Evolutionary conservation across 345 rosid genomes (phyloP), one percentile per base, ranked within the genome.

Genomic region (Durio zibethinus): DNA sequence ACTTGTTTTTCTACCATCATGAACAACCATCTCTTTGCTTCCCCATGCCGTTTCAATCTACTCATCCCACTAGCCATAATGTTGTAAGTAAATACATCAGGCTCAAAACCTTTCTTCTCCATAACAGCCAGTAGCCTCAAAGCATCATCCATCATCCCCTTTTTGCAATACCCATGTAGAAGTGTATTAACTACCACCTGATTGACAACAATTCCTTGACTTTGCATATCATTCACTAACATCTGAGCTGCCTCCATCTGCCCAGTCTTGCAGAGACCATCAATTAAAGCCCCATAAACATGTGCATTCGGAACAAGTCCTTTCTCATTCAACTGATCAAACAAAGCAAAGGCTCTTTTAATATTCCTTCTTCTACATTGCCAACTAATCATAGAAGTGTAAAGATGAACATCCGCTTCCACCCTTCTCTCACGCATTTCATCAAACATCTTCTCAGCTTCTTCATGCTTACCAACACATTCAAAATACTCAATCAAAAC

Each of bases 201-300:
- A 84, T 85, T 90, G 3, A 85, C 63, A 76, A 85, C 65, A 57
- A 91, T 64, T 12, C 92, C 94, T 60, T 56, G 76, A 68, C 87
- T 84, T 79, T 90, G 94, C 98, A 91, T 93, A 72, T 90, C 95
- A n/a, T 81, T 83, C 36, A 91, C 78, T 84, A 90, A 79, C 54
- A 88, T 84, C 64, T 84, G 89, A 65, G 93, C 98, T 36, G 94
- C 97, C 72, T 84, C 89, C 95, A 93, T 85, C 78, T 83, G 88
- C 63, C 98, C 94, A 6, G 80, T 84, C 84, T 87, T 90, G 87
- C 97, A 94, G 45, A 91, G 85, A n/a, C 99, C 97, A 73, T 87
- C 81, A 1, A 94, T 86, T 77, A 94, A 78, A 63, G 89, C 90
- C 65, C 97, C 97, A 16, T 90, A 94, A 67, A 94, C 90, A 72